Evolutionary conservation across 2,329 filamentous ascomycete species (phyloP), one percentile per base, ranked within the genome.

Genomic region (Myriosclerotinia duriaeana): DNA sequence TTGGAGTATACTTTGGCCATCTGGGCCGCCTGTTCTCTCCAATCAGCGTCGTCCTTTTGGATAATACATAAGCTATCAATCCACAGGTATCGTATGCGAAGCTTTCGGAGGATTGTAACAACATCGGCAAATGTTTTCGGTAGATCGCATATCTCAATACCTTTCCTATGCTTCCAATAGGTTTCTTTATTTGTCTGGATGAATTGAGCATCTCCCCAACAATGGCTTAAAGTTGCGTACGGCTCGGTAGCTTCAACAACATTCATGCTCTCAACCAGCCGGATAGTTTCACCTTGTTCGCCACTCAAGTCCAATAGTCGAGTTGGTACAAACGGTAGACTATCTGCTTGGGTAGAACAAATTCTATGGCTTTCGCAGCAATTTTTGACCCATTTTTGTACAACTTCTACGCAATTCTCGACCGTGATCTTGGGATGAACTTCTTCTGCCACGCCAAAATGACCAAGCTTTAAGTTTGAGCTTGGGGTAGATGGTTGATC

Each of bases 61-160:
- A 61, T 61, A 4, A 61, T 61, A 7, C 58, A 61, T n/a, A 61
- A 38, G 2, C 42, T 61, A 1, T 61, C 58, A 36, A 61, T 52
- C 44, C 58, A 61, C 3, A 61, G 7, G 20, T 61, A 61, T 0
- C 26, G 26, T 36, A 50, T 61, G 2, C 7, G 26, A 12, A 53
- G 52, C 0, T 26, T 4, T 36, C 52, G 15, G 0, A 53, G 26
- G 3, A 53, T 12, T 1, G 0, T 36, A 0, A 53, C 30, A 30
- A 30, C 52, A 36, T 53, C 52, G 4, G 17, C 14, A 53, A 53
- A 36, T 4, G 52, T 53, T 17, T 53, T 53, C 0, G 26, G 52
- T 11, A 53, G 15, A 34, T 46, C 17, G 42, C 42, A 46, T n/a
- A 48, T 48, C 22, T 48, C 46, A 7, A 48, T 48, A 8, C 46